phyloP scores from a whole-genome alignment of 2,329 filamentous ascomycete species.

The Cladosporium phlei region DNA sequence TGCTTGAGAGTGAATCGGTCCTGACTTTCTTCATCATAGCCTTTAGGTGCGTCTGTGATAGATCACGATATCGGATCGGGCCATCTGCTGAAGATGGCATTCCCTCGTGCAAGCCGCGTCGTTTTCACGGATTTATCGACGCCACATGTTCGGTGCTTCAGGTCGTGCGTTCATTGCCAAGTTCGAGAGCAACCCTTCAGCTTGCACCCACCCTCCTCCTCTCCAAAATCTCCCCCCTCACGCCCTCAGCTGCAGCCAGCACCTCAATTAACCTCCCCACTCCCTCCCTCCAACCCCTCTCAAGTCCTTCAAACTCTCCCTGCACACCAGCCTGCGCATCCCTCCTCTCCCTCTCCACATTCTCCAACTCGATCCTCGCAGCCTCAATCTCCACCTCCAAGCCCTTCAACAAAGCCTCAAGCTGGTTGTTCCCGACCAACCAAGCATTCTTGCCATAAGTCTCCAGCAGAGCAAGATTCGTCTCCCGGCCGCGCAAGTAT shows the following conservation, averaged over 20 bases:
- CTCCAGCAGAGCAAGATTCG: conserved; percentile 70
- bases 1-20: no score
- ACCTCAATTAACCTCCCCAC: conserved; percentile 79
- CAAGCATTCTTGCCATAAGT: conserved; percentile 83
- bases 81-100: no score
- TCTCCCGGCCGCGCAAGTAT: conserved; percentile 53
- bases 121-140: no score
- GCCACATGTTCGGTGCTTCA: no score
- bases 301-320: conserved; percentile 68
- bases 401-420: conserved; percentile 65
- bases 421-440: conserved; percentile 76
- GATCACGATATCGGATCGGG: no score
- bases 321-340: conserved; percentile 64
- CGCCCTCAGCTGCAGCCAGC: conserved; percentile 72
- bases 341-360: conserved; percentile 66
- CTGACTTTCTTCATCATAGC: no score
- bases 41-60: no score
- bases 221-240: conserved; percentile 64
- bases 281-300: conserved; percentile 73
- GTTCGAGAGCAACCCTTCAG: conserved; percentile 13
- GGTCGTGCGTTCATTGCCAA: no score
- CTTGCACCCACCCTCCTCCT: conserved; percentile 47
- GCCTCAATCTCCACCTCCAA: conserved; percentile 72
- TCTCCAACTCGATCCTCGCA: conserved; percentile 64
- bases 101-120: no score